Evolutionary conservation across 2,329 filamentous ascomycete genomes (phyloP), one percentile per base, ranked within the genome.

Genomic region (Ophiostoma quercus): DNA sequence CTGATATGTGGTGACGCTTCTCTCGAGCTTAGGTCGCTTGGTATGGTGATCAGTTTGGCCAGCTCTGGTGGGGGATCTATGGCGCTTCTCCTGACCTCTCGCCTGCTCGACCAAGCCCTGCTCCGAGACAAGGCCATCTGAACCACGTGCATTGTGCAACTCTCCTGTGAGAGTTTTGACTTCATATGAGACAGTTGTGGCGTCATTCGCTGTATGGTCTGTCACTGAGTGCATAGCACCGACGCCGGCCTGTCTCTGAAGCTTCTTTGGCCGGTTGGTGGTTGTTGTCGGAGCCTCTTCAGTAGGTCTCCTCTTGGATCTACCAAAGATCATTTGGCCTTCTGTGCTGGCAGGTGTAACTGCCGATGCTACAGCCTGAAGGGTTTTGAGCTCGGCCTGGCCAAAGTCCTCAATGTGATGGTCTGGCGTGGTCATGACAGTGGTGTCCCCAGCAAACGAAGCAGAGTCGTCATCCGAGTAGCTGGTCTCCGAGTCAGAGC

Each of bases 401-500:
- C 9, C 6, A 25, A 54, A 14, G 29, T 22, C 32, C 22, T 22
- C 32, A 9, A 22, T 34, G 9, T 19, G 19, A 41, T 66, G 34
- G 2, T 67, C 66, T 16, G 66, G 66, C 2, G 69, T 47, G 1
- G 69, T 71, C 11, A 39, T 67, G n/a, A 67, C n/a, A 19, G 67
- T 63, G 4, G 69, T 57, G 60, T 57, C 8, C 7, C 51, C 32
- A 2, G 67, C 41, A 7, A 47, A 22, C 1, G 66, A 60, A 34
- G 19, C 57, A 6, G 29, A 41, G 16, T 67, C 51, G 1, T 67
- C 67, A 1, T 70, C 63, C 1, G 67, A 54, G 1, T 41, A 57
- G 32, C 67, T 69, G 67, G 63, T 39, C 4, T 65, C 65, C 9
- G 37, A 5, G 22, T 72, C 71, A 0, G 71, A 72, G 57, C 71